These are phyloP conservation scores for Botrytis medusae DNA, from an alignment of 2,329 filamentous ascomycete genomes.

Conservation along the genomic window DNA sequence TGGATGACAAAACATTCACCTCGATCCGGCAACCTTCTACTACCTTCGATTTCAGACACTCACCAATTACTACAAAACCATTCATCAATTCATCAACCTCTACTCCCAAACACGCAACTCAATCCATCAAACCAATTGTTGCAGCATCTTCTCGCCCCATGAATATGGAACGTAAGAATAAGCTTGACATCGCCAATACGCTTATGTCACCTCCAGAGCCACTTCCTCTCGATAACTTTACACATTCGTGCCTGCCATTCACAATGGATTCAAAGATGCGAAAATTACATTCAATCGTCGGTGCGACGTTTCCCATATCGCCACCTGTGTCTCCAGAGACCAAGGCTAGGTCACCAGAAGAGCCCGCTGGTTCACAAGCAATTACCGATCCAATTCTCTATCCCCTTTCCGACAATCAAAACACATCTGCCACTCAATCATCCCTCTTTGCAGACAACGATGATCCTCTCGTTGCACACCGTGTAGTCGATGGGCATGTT, in stretches of 20 bases:
- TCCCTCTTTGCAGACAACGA: slow-evolving; percentile 52
- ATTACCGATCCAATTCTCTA: slow-evolving; percentile 58
- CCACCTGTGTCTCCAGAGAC: slow-evolving; percentile 58
- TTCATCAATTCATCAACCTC: slow-evolving; percentile 27
- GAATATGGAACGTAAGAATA: slow-evolving; percentile 33
- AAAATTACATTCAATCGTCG: slow-evolving; percentile 39
- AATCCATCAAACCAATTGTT: slow-evolving; percentile 29
- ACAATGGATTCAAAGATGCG: slow-evolving; percentile 35
- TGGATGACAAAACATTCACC: slow-evolving; percentile 29
- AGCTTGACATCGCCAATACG: slow-evolving; percentile 43
- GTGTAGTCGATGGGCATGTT: slow-evolving; percentile 49
- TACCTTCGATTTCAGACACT: slow-evolving; percentile 34
- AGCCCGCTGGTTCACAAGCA: slow-evolving; percentile 40
- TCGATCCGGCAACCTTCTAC: slow-evolving; percentile 36
- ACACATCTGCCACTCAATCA: slow-evolving; percentile 45
- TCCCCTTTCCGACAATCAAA: slow-evolving; percentile 46
- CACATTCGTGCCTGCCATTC: slow-evolving; percentile 22
- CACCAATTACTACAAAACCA: slow-evolving; percentile 28
- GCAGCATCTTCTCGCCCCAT: slow-evolving; percentile 29
- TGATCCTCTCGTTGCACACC: slow-evolving; percentile 41
- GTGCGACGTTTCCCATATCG: slow-evolving; percentile 47
- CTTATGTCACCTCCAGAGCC: slow-evolving; percentile 63
- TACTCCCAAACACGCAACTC: not conserved
- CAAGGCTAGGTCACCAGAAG: slow-evolving; percentile 30
- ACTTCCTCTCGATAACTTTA: slow-evolving; percentile 54